Evolutionary conservation across 495 filamentous ascomycete species (phyloP), one percentile per base, ranked within the genome.

Genomic region (Aspergillus sclerotioniger): DNA sequence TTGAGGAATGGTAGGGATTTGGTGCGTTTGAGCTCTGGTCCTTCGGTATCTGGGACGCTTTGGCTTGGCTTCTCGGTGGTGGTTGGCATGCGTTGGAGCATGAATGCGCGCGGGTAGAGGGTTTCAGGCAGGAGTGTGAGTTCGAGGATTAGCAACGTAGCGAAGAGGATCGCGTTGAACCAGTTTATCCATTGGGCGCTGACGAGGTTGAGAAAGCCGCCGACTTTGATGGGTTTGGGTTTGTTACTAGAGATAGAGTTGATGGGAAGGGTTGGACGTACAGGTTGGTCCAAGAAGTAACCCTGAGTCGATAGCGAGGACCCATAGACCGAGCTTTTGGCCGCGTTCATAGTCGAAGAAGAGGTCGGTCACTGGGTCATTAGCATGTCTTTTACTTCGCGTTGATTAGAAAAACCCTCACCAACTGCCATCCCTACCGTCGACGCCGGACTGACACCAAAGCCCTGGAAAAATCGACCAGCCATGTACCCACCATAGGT

Each of bases 341-440:
- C 83, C 84, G 9, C 82, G 76, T 63, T 87, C 76, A 49, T 85
- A 76, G 62, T 85, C 82, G 54, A 84, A 87, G 59, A 85, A 87
- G 1, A 85, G 59, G 62, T 79, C 75, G 35, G 68, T 73, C 0
- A 78, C 70, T 75, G 28, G 8, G 1, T 59, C 33, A 46, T 28
- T 35, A 8, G 20, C 20, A 35, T 9, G n/a, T n/a, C n/a, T 41
- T 33, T 25, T 29, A 46, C 9, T 13, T 8, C 7, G n/a, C 17
- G 3, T 20, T 35, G 41, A 15, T 6, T 17, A 0, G 0, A 47
- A 29, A 32, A 31, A 44, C 50, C 54, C 66, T n/a, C 61, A 84
- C 77, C 67, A 44, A 86, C 73, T 10, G 82, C 81, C 75, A 87
- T 73, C 9, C 84, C 84, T 8, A 87, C 82, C 5, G 80, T 87